Percentiles rank a stretch among this genome's conserved stretches.
These are phyloP conservation scores for Aspergillus melleus DNA, from an alignment of 2,329 filamentous ascomycete species.

Conservation along the genomic window DNA sequence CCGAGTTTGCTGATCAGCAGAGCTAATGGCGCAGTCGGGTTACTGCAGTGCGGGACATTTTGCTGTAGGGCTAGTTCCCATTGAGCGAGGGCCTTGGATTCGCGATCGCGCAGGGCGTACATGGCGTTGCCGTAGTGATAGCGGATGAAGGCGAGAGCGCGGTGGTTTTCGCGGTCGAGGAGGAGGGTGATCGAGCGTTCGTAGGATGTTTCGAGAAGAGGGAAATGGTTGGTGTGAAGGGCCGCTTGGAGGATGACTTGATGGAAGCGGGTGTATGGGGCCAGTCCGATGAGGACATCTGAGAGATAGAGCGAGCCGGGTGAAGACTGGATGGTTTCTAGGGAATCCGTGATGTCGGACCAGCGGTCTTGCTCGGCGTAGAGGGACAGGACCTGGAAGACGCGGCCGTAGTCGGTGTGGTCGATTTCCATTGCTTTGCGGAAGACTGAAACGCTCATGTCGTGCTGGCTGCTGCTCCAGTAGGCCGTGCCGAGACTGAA, in stretches of 20 bases:
- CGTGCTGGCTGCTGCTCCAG: constrained; percentile 10
- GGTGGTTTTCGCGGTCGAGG: constrained; percentile 2
- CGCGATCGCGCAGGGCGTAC: background rate
- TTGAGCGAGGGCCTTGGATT: constrained; percentile 1
- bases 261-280: constrained; percentile 13
- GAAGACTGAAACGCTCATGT: constrained; percentile 11
- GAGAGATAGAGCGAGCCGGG: background rate
- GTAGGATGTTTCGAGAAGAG: constrained; percentile 19
- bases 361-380: constrained; percentile 10
- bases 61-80: constrained; percentile 18
- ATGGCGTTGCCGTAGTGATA: constrained; percentile 15
- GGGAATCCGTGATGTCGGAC: constrained; percentile 8
- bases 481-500: constrained; percentile 15
- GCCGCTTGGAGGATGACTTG: constrained; percentile 13
- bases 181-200: constrained; percentile 18
- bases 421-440: constrained; percentile 5
- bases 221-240: constrained; percentile 16
- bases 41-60: constrained; percentile 14
- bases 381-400: constrained; percentile 7
- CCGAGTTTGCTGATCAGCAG: constrained; percentile 14
- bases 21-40: constrained; percentile 10
- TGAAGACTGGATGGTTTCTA: background rate
- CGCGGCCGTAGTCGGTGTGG: constrained; percentile 10
- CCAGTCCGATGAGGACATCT: constrained; percentile 13
- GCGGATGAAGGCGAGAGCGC: constrained; percentile 12